Evolutionary conservation across 371 early-diverging fungal species (phyloP).

Genomic region (Syncephalastrum sp.): DNA sequence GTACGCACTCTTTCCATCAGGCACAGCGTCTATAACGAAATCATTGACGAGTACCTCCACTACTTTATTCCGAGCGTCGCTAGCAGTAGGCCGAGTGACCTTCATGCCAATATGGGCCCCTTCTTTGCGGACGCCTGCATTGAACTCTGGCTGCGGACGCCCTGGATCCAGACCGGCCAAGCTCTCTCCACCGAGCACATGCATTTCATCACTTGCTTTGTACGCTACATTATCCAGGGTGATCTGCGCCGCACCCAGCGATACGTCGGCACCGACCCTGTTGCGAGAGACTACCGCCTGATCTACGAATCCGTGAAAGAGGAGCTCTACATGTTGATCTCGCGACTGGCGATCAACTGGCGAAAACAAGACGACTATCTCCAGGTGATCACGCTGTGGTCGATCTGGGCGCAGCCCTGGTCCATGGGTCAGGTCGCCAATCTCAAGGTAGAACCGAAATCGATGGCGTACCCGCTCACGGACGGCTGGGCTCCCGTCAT

Average conservation of each 20-base stretch:
- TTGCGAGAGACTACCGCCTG: slow-evolving; percentile 6
- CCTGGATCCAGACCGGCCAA: slow-evolving; percentile 23
- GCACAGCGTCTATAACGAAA: slow-evolving; percentile 16
- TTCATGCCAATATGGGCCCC: slow-evolving; percentile 9
- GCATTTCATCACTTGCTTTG: slow-evolving; percentile 22
- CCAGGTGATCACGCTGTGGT: slow-evolving; percentile 31
- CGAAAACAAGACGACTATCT: slow-evolving; percentile 25
- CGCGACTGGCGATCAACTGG: slow-evolving; percentile 36
- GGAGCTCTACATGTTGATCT: slow-evolving; percentile 31
- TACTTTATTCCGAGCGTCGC: slow-evolving; percentile 16
- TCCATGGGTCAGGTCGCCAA: slow-evolving; percentile 10
- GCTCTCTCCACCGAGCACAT: slow-evolving; percentile 18
- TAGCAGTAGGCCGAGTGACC: not conserved
- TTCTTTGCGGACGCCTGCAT: slow-evolving; percentile 32
- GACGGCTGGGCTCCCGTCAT: slow-evolving; percentile 27
- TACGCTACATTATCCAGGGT: slow-evolving; percentile 25
- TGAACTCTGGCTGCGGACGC: slow-evolving; percentile 37
- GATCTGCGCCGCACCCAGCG: slow-evolving; percentile 21
- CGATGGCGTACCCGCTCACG: slow-evolving; percentile 8
- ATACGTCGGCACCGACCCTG: slow-evolving; percentile 2
- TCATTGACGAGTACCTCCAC: slow-evolving; percentile 23
- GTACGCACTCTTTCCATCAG: slow-evolving; percentile 12
- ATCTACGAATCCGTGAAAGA: slow-evolving; percentile 20
- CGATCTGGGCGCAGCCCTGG: slow-evolving; percentile 39
- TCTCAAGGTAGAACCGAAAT: not conserved